A percentile compares a stretch with the other conserved stretches of the same genome.
Conservation (phyloP, 441 rosid genomes). For the Euphorbia corollata region DNA sequence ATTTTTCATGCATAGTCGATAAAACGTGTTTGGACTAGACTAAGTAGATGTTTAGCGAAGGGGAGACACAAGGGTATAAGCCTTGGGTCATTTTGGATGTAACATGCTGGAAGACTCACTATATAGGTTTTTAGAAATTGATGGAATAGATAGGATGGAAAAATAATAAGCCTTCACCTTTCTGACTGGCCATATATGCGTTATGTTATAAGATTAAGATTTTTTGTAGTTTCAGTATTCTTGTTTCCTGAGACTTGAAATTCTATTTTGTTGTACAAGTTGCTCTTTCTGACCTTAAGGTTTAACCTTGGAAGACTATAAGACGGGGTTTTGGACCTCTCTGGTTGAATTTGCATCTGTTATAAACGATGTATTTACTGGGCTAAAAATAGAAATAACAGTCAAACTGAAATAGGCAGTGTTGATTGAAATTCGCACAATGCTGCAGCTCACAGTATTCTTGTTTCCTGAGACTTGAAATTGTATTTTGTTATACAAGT, state of each 20-base stretch:
- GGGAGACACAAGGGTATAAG: too few relatives aligned
- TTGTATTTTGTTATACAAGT: too few relatives aligned
- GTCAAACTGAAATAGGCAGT: background rate
- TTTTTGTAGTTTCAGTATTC: background rate
- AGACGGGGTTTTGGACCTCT: background rate
- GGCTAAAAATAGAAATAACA: background rate
- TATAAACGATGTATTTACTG: background rate
- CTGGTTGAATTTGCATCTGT: background rate
- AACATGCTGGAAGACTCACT: background rate
- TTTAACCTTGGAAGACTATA: background rate
- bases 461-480: too few relatives aligned
- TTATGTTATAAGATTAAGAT: too few relatives aligned
- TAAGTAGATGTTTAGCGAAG: background rate
- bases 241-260: background rate
- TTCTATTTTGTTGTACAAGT: background rate
- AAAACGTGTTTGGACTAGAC: background rate
- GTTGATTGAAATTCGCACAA: background rate
- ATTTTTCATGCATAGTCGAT: background rate
- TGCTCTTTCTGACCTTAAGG: background rate
- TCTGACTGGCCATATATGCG: too few relatives aligned
- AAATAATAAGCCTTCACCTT: background rate
- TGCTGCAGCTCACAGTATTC: too few relatives aligned
- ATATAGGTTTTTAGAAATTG: background rate
- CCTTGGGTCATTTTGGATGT: background rate
- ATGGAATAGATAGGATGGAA: background rate